Evolutionary conservation across 768 basidiomycete genomes (phyloP).

Genomic region (Suillus subluteus): DNA sequence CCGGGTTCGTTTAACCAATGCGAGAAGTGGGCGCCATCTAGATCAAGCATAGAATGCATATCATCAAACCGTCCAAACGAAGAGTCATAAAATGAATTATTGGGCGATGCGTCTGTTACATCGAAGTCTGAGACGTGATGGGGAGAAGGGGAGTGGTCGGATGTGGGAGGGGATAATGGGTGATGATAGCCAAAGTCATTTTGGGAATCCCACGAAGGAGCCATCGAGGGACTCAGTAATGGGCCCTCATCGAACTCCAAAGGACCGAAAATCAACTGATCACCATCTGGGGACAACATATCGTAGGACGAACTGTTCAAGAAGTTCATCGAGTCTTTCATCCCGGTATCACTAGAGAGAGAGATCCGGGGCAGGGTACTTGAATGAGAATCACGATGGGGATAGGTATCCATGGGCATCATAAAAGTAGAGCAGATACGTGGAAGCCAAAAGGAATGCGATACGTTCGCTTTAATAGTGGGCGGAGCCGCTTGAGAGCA

Average conservation of each 20-base stretch:
- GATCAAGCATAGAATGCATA: conserved; percentile 42
- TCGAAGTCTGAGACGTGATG: conserved; percentile 46
- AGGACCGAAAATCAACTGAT: conserved; percentile 40
- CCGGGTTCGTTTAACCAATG: conserved; percentile 71
- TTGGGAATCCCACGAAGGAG: conserved; percentile 30
- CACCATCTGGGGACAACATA: conserved; percentile 37
- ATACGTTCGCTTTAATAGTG: conserved; percentile 40
- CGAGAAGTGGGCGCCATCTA: conserved; percentile 46
- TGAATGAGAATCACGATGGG: conserved; percentile 39
- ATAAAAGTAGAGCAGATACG: conserved; percentile 26
- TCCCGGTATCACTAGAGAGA: conserved; percentile 25
- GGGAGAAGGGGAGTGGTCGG: conserved; percentile 42
- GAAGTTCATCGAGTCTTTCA: conserved; percentile 38
- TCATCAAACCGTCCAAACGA: conserved; percentile 36
- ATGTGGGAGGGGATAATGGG: conserved; percentile 45
- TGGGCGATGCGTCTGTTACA: conserved; percentile 43
- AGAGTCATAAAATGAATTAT: conserved; percentile 40
- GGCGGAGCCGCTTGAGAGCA: conserved; percentile 37
- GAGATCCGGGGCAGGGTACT: conserved; percentile 15
- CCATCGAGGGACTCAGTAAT: conserved; percentile 24
- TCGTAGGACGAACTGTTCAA: conserved; percentile 48
- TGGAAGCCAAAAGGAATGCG: conserved; percentile 26
- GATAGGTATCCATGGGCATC: conserved; percentile 48
- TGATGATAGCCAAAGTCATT: conserved; percentile 40
- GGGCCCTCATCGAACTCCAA: conserved; percentile 36